Base-by-base conservation (phyloP, 768 basidiomycete species). In the Lactarius vividus region DNA sequence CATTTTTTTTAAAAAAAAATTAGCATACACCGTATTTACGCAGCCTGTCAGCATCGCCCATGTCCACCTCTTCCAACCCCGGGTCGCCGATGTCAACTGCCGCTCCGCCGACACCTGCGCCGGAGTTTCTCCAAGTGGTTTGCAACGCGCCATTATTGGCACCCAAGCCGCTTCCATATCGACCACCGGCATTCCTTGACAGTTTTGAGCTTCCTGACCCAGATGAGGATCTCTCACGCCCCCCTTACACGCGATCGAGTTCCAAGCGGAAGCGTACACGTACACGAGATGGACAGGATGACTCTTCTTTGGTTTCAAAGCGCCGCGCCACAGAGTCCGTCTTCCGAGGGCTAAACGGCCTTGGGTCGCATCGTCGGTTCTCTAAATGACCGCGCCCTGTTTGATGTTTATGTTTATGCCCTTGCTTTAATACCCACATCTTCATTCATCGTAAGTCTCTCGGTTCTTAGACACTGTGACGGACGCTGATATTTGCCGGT, bases 111-210 rank as follows among this genome's bases (percentile, higher is more conserved):
- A 72, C 77, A 4, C 72, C 74, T 6, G 44, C 71, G 0, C 75
- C 76, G 1, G 70, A 73, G 26, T 37, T 76, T 11, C 68, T 82
- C 53, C 80, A 84, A 66, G 81, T 86, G 75, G 79, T 87, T 26
- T 88, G 85, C 77, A 82, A 86, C 67, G 84, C 85, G 2, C 88
- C 88, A n/a, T 79, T 89, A 62, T 76, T 88, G 67, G 87, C 86
- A 0, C 88, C 88, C 15, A 83, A 83, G 29, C 88, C 88, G 0
- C 82, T 88, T 42, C 88, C 88, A 2, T 88, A 85, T 75, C 85
- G 87, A 62, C 86, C 86, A 11, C 88, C 88, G 31, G 84, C 83
- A 0, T 88, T 88, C 73, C 83, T 89, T 62, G 84, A 87, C 61
- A 88, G 86, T 73, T 85, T 86, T 63, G 77, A 82, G 55, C 76